phyloP scores from a whole-genome alignment of 441 rosid species.

The Erysimum pusillum region DNA sequence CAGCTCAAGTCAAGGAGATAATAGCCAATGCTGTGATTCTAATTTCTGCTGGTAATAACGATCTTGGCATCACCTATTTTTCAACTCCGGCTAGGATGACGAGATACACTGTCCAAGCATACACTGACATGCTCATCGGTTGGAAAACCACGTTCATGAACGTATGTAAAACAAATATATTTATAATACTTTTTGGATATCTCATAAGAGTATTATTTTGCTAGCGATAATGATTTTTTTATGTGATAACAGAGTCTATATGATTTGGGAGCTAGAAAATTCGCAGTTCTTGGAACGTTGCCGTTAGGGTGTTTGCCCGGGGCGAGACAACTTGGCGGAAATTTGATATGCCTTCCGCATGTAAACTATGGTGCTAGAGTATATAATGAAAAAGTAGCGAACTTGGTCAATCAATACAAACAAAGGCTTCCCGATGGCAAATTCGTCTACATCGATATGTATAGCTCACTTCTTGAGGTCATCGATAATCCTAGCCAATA shows the following conservation, averaged over 20 bases:
- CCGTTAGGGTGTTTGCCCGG: slow-evolving; percentile 45
- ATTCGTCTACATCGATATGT: slow-evolving; percentile 32
- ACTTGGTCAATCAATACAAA: slow-evolving; percentile 3
- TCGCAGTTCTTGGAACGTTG: slow-evolving; percentile 39
- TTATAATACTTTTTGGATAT: no score
- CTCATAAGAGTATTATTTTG: not conserved
- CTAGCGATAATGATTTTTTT: not conserved
- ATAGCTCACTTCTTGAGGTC: slow-evolving; percentile 26
- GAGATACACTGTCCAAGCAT: not conserved
- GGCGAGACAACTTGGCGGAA: not conserved
- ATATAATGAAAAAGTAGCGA: slow-evolving; percentile 31
- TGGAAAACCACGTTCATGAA: slow-evolving; percentile 29
- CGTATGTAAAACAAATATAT: slow-evolving; percentile 11
- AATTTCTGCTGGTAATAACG: slow-evolving; percentile 40
- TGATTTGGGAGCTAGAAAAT: slow-evolving; percentile 42
- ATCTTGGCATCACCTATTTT: slow-evolving; percentile 39
- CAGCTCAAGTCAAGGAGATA: slow-evolving; percentile 14
- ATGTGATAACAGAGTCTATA: slow-evolving; percentile 30
- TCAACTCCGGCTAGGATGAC: not conserved
- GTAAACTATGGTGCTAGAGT: slow-evolving; percentile 29
- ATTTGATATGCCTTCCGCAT: slow-evolving; percentile 7
- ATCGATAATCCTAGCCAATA: slow-evolving; percentile 28
- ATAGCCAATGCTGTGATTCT: slow-evolving; percentile 35
- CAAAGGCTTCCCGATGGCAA: slow-evolving; percentile 16
- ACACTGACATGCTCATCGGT: slow-evolving; percentile 33